A percentile compares a stretch with the other conserved stretches of the same genome.
phyloP scores from a whole-genome alignment of 495 filamentous ascomycete genomes.

The Podospora pseudocomata region DNA sequence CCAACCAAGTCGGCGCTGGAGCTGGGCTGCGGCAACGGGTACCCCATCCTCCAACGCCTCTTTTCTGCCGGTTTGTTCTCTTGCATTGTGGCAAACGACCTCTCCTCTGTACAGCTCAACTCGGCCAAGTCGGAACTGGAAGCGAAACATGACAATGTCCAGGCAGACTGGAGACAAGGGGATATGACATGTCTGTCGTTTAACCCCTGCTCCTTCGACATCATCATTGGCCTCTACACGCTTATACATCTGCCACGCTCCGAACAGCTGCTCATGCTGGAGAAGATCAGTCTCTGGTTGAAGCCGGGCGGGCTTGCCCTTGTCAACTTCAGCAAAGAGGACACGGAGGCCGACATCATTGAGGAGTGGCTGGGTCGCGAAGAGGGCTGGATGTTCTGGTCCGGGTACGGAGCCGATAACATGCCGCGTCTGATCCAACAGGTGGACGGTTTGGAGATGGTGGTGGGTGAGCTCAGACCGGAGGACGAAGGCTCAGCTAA shows the following conservation, averaged over 20 bases:
- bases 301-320: constrained; percentile 33
- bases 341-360: constrained; percentile 17
- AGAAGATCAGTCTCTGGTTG: constrained; percentile 28
- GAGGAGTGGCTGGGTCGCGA: constrained; percentile 33
- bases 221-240: constrained; percentile 33
- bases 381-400: constrained; percentile 40
- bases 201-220: constrained; percentile 20
- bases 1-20: constrained; percentile 25
- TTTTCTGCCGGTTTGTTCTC: constrained; percentile 15
- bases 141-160: not conserved
- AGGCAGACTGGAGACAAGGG: constrained; percentile 24
- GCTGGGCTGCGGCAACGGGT: constrained; percentile 36
- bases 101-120: constrained; percentile 32
- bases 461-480: constrained; percentile 19
- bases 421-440: constrained; percentile 16
- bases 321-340: constrained; percentile 30
- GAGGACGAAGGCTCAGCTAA: constrained; percentile 21
- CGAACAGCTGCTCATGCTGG: constrained; percentile 36
- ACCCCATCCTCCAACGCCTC: constrained; percentile 30
- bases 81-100: constrained; percentile 31
- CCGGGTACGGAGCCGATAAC: constrained; percentile 32
- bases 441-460: constrained; percentile 24
- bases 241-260: constrained; percentile 37
- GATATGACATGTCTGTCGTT: constrained; percentile 37
- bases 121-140: not conserved